Conservation (phyloP, 2,329 filamentous ascomycete genomes). For the Ceratocystis alfenasii region DNA sequence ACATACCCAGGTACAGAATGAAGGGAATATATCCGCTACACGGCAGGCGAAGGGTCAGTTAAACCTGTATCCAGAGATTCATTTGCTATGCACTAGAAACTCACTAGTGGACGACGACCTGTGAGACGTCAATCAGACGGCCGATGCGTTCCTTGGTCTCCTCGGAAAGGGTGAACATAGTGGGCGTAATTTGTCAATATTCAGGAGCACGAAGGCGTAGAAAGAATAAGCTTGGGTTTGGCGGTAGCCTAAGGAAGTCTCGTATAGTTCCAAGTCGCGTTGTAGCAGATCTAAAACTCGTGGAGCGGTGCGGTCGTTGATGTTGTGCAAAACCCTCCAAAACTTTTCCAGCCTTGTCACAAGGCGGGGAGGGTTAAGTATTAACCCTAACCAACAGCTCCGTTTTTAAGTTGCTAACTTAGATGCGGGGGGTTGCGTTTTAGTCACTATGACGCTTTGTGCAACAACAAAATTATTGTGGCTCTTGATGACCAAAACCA, state of each 20-base stretch:
- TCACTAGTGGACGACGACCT: conserved; percentile 92
- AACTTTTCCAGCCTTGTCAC: conserved; percentile 22
- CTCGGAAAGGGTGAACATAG: conserved; percentile 66
- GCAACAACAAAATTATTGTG: conserved; percentile 20
- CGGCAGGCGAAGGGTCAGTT: neutral
- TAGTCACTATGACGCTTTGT: conserved; percentile 16
- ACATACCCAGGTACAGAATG: conserved; percentile 85
- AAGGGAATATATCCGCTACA: conserved; percentile 84
- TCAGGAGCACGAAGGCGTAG: neutral
- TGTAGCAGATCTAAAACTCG: conserved; percentile 3
- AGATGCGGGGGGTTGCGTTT: conserved; percentile 9
- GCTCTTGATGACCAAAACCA: neutral
- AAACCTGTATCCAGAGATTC: neutral
- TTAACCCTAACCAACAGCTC: neutral
- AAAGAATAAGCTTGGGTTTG: neutral
- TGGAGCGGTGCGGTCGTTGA: neutral
- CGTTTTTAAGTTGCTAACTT: neutral
- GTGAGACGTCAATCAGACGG: conserved; percentile 87
- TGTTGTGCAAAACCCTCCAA: conserved; percentile 6
- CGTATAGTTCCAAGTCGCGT: neutral
- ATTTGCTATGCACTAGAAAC: conserved; percentile 28
- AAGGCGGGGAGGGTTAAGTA: neutral
- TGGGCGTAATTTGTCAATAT: neutral
- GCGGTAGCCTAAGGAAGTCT: neutral
- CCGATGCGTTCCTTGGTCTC: conserved; percentile 99